Base-by-base conservation (phyloP, 208 protist species). In the Trypanosoma platydactyli region DNA sequence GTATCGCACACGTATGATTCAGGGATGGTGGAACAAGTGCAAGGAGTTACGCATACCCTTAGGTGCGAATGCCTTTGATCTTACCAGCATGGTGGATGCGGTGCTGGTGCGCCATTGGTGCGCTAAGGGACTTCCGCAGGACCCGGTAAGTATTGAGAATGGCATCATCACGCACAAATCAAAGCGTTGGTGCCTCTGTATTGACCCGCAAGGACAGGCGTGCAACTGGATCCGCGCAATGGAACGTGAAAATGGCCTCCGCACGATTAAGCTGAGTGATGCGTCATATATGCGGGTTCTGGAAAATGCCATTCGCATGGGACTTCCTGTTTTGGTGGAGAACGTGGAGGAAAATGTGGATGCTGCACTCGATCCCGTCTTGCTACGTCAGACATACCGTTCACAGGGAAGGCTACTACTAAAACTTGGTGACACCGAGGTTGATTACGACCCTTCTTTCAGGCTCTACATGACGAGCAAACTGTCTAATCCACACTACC, bases 301-400 rank as follows among this genome's bases (percentile, higher is more conserved):
- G 16, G 94, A 98, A 70, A 95, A 95, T 60, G 88, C 95, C 15
- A 98, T 99, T 66, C 84, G 85, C 18, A 94, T 97, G 7, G 98
- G 98, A 11, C 80, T 94, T 49, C 98, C 97, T 24, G 95, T 98
- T 25, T 79, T 99, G 15, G 75, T 99, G 42, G 98, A 99, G 66
- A 98, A 98, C 67, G 88, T 98, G 16, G 89, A 88, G 42, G 97
- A 99, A 82, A 81, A 84, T 30, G 81, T 99, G n/a, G 98, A 99
- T 70, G 95, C 98, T n/a, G 86, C 91, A 20, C 74, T 99, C 1
- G 95, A 98, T 73, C 82, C 96, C 18, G 74, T 99, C 48, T 80
- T 99, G n/a, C 79, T 98, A 40, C 94, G 95, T 38, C 93, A 98
- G 70, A 97, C 93, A 5, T 97, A 96, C 76, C 94, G 91, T 53